These are phyloP conservation scores for Lithospermum erythrorhizon DNA, from an alignment of 257 asterid species.

Conservation along the genomic window DNA sequence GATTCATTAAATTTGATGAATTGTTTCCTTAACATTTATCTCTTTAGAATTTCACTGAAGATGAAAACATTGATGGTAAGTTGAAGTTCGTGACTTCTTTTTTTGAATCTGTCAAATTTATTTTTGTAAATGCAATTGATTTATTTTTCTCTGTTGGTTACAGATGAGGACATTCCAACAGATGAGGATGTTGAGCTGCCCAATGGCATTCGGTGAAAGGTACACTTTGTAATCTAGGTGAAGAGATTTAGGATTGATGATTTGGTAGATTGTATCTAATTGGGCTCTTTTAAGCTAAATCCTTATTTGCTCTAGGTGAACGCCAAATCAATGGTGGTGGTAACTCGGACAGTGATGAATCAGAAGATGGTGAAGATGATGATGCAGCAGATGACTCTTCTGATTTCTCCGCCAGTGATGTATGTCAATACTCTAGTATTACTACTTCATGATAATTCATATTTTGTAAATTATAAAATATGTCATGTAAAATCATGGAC, in stretches of 20 bases:
- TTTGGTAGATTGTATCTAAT: not conserved
- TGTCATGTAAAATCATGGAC: not conserved
- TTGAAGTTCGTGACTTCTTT: not conserved
- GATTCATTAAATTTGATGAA: not conserved
- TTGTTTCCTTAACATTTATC: conserved; percentile 1
- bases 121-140: not conserved
- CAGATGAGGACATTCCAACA: not conserved
- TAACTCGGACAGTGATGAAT: not conserved
- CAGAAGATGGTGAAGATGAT: conserved; percentile 5
- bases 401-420: conserved; percentile 13
- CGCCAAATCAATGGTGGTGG: conserved; percentile 3
- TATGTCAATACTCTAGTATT: conserved; percentile 5
- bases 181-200: not conserved
- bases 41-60: not conserved
- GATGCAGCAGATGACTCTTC: conserved; percentile 11
- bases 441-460: not conserved
- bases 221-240: no score
- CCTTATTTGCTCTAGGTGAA: conserved; percentile 13
- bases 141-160: not conserved
- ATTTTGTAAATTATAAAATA: not conserved
- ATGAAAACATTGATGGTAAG: not conserved
- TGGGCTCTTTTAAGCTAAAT: not conserved
- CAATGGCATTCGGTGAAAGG: not conserved
- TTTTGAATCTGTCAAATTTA: not conserved
- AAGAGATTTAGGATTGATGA: not conserved